Conservation (phyloP, 108 stramenopile genomes). For the Cyclotella choctawhatcheeana region DNA sequence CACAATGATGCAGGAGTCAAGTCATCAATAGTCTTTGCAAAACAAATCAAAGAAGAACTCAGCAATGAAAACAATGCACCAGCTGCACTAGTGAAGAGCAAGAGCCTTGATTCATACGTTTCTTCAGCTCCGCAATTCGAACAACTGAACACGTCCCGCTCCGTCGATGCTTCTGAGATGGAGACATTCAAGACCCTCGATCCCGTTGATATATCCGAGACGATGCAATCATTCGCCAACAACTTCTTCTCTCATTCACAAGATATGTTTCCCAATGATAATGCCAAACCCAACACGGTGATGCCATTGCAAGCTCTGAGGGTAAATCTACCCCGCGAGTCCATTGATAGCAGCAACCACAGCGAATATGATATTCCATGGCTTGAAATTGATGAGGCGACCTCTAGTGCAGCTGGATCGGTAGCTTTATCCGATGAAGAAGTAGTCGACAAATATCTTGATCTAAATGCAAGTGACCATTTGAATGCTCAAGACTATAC, state of each 20-base stretch:
- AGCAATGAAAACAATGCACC: neutral
- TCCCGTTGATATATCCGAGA: constrained; percentile 11
- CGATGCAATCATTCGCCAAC: constrained; percentile 16
- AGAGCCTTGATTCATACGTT: constrained; percentile 5
- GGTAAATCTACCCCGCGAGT: neutral
- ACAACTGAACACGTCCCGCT: constrained; percentile 8
- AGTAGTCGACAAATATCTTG: constrained; percentile 24
- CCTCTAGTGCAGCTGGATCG: constrained; percentile 29
- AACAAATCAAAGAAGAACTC: neutral
- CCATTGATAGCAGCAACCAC: neutral
- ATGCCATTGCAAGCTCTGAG: constrained; percentile 36
- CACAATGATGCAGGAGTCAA: neutral
- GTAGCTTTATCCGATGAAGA: constrained; percentile 17
- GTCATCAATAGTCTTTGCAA: constrained; percentile 20
- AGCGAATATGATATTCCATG: constrained; percentile 13
- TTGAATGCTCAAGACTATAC: constrained; percentile 20
- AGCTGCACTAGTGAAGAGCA: neutral
- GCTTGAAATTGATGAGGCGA: constrained; percentile 23
- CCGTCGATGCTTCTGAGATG: constrained; percentile 18
- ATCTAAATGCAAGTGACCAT: constrained; percentile 20
- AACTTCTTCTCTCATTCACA: constrained; percentile 11
- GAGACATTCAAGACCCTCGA: constrained; percentile 27
- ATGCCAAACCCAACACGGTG: neutral
- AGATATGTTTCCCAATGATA: neutral
- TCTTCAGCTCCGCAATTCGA: constrained; percentile 2